A percentile compares a stretch with the other conserved stretches of the same genome.
Evolutionary conservation across 140 eudicot genomes (phyloP).

Genomic region (Ambrosia hybrid): DNA sequence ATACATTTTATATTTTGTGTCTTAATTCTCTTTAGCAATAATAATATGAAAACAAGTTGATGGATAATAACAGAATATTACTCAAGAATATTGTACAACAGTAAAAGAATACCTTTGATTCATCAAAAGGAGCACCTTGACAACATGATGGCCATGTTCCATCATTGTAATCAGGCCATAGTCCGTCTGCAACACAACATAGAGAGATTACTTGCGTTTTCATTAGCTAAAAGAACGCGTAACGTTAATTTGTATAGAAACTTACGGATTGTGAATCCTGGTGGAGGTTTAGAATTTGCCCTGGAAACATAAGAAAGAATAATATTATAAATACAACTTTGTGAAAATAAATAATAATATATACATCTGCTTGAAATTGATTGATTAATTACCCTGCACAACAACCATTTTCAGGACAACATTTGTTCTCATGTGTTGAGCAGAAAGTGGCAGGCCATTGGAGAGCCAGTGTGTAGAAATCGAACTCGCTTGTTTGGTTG

Average conservation of each 20-base stretch:
- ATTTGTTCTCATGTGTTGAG: constrained; percentile 35
- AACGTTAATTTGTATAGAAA: background rate
- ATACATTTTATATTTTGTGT: no score
- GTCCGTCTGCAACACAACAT: background rate
- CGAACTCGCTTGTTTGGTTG: constrained; percentile 56
- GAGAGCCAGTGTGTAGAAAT: constrained; percentile 69
- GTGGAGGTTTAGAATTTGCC: constrained; percentile 51
- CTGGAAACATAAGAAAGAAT: constrained; percentile 43
- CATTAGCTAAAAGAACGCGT: background rate
- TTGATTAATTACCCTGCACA: constrained; percentile 63
- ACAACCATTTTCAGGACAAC: constrained; percentile 66
- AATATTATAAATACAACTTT: constrained; percentile 5
- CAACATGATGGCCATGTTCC: background rate
- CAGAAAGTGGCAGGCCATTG: constrained; percentile 84
- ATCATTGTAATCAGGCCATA: background rate
- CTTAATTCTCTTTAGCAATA: background rate
- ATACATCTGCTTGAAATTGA: background rate
- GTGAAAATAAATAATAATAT: constrained; percentile 2
- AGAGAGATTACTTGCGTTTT: background rate
- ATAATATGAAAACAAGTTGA: background rate
- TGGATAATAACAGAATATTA: background rate
- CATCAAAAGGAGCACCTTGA: background rate
- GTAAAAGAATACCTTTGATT: background rate
- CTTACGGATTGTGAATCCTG: constrained; percentile 15
- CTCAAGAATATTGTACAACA: background rate